phyloP scores from a whole-genome alignment of 2,329 filamentous ascomycete species.

The Sphaceloma murrayae region DNA sequence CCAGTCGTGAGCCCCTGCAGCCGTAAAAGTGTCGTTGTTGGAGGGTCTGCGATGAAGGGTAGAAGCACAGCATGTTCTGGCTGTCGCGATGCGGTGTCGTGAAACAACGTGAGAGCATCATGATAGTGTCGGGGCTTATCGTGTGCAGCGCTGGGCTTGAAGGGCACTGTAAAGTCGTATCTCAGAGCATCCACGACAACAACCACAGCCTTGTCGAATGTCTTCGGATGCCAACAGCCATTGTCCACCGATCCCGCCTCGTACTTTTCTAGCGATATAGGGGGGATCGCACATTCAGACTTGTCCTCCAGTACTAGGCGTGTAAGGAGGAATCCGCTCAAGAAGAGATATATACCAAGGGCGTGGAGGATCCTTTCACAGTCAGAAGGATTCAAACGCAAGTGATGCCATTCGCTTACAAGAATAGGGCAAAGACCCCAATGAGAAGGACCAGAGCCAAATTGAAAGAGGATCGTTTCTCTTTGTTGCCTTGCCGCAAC shows the following conservation, averaged over 20 bases:
- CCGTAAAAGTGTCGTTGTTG: conserved; percentile 83
- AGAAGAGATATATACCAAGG: conserved; percentile 82
- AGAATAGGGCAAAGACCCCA: conserved; percentile 60
- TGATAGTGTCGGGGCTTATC: conserved; percentile 57
- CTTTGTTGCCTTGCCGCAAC: conserved; percentile 26
- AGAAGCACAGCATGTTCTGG: conserved; percentile 80
- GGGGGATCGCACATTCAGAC: conserved; percentile 66
- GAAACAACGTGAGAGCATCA: conserved; percentile 75
- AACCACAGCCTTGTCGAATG: conserved; percentile 83
- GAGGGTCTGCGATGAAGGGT: conserved; percentile 94
- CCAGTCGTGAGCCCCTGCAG: conserved; percentile 92
- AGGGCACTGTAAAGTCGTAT: conserved; percentile 92
- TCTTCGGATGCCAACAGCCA: conserved; percentile 95
- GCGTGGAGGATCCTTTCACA: conserved; percentile 57
- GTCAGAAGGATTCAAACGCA: not conserved
- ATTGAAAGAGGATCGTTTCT: conserved; percentile 43
- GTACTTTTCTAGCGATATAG: conserved; percentile 44
- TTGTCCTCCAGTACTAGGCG: conserved; percentile 70
- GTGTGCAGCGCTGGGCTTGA: conserved; percentile 34
- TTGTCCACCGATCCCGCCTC: conserved; percentile 37
- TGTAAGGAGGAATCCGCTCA: conserved; percentile 86
- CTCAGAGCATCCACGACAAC: conserved; percentile 87
- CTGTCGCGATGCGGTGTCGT: conserved; percentile 65
- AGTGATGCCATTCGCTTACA: conserved; percentile 32
- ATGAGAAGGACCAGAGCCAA: conserved; percentile 44